Evolutionary conservation across 208 protist species (phyloP).

Genomic region (Balamuthia mandrillaris): DNA sequence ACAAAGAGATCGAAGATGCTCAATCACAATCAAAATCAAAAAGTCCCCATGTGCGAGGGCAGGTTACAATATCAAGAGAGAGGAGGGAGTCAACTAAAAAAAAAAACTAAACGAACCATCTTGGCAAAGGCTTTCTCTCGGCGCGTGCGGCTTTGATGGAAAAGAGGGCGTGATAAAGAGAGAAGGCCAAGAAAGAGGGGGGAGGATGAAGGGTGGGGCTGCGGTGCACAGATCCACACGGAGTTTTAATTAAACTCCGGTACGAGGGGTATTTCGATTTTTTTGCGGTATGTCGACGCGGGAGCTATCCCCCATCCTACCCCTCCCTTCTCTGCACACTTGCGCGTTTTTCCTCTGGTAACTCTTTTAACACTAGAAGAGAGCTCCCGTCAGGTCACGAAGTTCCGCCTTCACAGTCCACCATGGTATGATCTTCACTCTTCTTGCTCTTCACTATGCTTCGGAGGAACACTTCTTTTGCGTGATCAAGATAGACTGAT

Average conservation of each 20-base stretch:
- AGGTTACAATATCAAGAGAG: background rate
- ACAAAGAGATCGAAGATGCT: background rate
- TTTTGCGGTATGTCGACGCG: background rate
- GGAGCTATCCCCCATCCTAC: background rate
- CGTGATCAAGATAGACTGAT: background rate
- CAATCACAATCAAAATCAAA: background rate
- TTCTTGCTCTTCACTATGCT: too few relatives aligned
- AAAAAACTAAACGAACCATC: constrained; percentile 22
- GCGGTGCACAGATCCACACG: background rate
- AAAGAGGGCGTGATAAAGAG: constrained; percentile 7
- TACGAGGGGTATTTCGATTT: background rate
- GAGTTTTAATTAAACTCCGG: background rate
- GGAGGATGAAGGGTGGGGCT: background rate
- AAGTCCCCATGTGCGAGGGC: background rate
- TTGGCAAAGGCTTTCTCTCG: background rate
- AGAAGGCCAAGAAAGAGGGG: background rate
- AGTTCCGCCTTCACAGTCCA: too few relatives aligned
- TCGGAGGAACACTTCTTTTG: too few relatives aligned
- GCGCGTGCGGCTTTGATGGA: background rate
- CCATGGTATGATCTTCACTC: too few relatives aligned
- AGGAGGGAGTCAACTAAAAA: too few relatives aligned
- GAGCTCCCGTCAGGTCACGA: background rate
- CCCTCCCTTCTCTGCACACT: background rate
- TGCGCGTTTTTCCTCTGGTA: background rate
- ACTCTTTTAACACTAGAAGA: background rate